A percentile compares a stretch with the other conserved stretches of the same genome.
phyloP scores from a whole-genome alignment of 140 eudicot species.

The Senecio squalidus region DNA sequence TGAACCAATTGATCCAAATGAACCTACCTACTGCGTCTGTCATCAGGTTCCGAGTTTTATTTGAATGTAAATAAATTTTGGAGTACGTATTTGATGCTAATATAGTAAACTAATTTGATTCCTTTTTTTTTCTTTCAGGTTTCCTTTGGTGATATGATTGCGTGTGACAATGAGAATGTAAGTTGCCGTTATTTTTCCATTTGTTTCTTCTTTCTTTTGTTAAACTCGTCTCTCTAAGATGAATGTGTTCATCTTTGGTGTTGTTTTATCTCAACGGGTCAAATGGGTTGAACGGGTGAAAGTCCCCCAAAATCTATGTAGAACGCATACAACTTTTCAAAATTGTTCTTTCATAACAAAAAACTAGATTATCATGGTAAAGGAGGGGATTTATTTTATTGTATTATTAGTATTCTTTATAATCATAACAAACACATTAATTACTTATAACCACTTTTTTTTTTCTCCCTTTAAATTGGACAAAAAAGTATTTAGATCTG shows the following conservation, averaged over 20 bases:
- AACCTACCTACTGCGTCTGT: conserved; percentile 94
- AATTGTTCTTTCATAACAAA: too few relatives aligned
- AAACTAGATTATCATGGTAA: too few relatives aligned
- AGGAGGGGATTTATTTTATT: too few relatives aligned
- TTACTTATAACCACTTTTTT: neutral
- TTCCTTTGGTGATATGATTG: conserved; percentile 97
- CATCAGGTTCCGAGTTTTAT: conserved; percentile 63
- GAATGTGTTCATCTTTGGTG: neutral
- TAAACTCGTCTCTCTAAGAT: too few relatives aligned
- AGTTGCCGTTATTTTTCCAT: conserved; percentile 12
- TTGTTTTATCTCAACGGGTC: neutral
- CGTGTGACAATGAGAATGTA: conserved; percentile 97
- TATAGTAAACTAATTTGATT: neutral
- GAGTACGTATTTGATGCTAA: neutral
- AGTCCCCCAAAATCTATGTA: neutral
- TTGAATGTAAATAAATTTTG: neutral
- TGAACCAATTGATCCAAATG: conserved; percentile 98
- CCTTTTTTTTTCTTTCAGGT: conserved; percentile 41
- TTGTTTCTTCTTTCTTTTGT: neutral
- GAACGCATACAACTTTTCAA: too few relatives aligned
- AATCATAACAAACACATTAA: neutral
- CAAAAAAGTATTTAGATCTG: too few relatives aligned
- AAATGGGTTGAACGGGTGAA: neutral
- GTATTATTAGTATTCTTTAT: too few relatives aligned
- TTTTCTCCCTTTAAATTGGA: too few relatives aligned